A percentile compares a stretch with the other conserved stretches of the same genome.
Conservation (phyloP, 176 grass and related monocot species). For the Triticum urartu region DNA sequence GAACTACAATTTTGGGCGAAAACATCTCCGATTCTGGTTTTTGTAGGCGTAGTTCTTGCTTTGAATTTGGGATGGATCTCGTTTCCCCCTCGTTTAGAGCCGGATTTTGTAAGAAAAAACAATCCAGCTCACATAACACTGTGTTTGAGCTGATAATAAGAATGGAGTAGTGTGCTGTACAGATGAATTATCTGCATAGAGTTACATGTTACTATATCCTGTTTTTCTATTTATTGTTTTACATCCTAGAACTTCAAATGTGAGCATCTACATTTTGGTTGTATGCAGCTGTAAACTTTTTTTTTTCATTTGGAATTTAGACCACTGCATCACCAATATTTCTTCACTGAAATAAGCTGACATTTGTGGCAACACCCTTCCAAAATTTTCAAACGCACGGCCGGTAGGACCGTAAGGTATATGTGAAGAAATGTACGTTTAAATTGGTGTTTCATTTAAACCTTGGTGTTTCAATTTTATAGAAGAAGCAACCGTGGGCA, state of each 20-base stretch:
- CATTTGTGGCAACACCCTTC: not conserved
- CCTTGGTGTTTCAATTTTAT: too few species aligned
- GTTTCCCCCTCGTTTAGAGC: not conserved
- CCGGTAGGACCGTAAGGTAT: too few species aligned
- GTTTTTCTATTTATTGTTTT: not conserved
- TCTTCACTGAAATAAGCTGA: not conserved
- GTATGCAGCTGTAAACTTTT: not conserved
- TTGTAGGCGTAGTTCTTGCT: not conserved
- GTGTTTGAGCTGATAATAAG: not conserved
- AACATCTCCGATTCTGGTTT: not conserved
- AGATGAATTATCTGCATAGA: not conserved
- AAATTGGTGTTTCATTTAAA: too few species aligned
- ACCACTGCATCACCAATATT: not conserved
- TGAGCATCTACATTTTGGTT: not conserved
- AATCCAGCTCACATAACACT: not conserved
- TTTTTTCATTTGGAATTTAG: not conserved
- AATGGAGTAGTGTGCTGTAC: not conserved
- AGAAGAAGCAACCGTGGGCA: too few species aligned
- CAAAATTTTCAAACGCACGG: not conserved
- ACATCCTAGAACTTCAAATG: not conserved
- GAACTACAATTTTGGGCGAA: not conserved
- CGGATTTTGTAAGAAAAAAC: not conserved
- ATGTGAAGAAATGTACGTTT: not conserved
- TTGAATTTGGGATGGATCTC: not conserved
- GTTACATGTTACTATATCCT: not conserved